A percentile compares a stretch with the other conserved stretches of the same genome.
Evolutionary conservation across 495 filamentous ascomycete genomes (phyloP).

Genomic region (Daldinia grandis): DNA sequence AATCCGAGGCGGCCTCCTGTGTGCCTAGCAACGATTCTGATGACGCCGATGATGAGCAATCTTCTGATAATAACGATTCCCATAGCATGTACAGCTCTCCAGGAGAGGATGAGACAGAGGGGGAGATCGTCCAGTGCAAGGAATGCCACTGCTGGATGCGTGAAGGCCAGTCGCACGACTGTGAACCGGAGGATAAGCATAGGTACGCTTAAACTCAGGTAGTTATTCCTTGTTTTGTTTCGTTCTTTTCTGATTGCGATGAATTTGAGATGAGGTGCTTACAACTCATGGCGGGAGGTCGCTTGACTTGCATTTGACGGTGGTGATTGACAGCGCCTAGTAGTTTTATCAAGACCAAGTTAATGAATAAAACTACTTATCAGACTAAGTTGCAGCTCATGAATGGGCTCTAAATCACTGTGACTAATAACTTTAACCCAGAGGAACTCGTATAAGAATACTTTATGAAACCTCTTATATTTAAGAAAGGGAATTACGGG

Average conservation of each 20-base stretch:
- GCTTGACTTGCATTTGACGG: too few species aligned
- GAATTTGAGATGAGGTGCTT: neutral
- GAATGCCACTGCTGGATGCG: conserved; percentile 19
- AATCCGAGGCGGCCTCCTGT: too few species aligned
- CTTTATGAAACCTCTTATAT: too few species aligned
- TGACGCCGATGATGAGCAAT: neutral
- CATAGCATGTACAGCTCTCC: neutral
- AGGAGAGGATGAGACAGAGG: neutral
- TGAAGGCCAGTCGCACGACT: conserved; percentile 7
- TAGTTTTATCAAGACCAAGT: too few species aligned
- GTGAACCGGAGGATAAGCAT: conserved; percentile 20
- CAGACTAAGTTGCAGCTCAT: too few species aligned
- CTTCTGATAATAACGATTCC: neutral
- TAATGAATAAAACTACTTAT: too few species aligned
- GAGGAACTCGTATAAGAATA: too few species aligned
- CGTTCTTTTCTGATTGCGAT: neutral
- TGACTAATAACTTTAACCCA: too few species aligned
- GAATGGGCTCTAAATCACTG: too few species aligned
- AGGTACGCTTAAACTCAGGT: conserved; percentile 1
- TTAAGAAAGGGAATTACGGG: too few species aligned
- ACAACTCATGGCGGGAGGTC: too few species aligned
- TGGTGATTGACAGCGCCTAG: too few species aligned
- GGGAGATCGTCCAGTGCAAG: conserved; percentile 5
- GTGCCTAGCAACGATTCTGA: neutral
- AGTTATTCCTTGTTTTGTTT: neutral